A percentile compares a stretch with the other conserved stretches of the same genome.
Conservation (phyloP, 2,329 filamentous ascomycete species). For the Ambrosiella beaveri region DNA sequence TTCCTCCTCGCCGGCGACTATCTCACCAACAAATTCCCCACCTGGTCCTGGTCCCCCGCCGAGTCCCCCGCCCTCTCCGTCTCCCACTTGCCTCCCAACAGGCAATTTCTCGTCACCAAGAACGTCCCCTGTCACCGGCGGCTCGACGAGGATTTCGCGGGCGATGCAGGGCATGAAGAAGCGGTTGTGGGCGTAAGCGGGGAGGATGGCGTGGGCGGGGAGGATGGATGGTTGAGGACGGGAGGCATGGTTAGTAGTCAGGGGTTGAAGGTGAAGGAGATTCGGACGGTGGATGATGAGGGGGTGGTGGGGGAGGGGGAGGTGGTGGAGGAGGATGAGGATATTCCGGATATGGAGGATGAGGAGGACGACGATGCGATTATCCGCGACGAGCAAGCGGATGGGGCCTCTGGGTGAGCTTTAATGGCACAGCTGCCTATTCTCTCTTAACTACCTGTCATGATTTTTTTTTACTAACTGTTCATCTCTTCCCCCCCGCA, state of each 20-base stretch:
- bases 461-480: neutral
- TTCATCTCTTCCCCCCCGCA: constrained; percentile 8
- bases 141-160: constrained; percentile 84
- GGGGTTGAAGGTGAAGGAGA: constrained; percentile 60
- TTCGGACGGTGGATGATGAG: constrained; percentile 74
- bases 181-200: constrained; percentile 63
- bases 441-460: neutral
- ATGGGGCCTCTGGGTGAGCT: constrained; percentile 7
- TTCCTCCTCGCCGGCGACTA: constrained; percentile 94
- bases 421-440: no score
- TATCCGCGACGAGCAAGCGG: constrained; percentile 45
- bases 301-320: constrained; percentile 67
- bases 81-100: constrained; percentile 64
- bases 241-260: constrained; percentile 61
- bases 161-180: constrained; percentile 72
- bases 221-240: constrained; percentile 84
- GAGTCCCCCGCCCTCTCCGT: constrained; percentile 65
- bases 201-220: constrained; percentile 35
- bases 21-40: constrained; percentile 96
- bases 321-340: constrained; percentile 58
- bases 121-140: constrained; percentile 87
- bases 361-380: constrained; percentile 96
- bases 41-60: constrained; percentile 91
- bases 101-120: constrained; percentile 89
- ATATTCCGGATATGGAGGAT: constrained; percentile 97